Conservation (phyloP, 805 yeast genomes). For the Candida broadrunensis region DNA sequence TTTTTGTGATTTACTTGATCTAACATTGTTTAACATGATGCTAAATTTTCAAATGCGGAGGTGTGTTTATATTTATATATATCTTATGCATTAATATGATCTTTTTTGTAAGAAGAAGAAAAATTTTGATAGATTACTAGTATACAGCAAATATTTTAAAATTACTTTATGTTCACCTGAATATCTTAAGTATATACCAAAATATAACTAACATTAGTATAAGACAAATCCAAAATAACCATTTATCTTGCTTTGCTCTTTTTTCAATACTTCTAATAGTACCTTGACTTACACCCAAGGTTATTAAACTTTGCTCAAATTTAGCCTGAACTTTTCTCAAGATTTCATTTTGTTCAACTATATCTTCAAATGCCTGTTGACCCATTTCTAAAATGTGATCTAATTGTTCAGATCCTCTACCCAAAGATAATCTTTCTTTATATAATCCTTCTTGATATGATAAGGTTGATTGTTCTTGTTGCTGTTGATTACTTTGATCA, state of each 20-base stretch:
- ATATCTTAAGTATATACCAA: constrained; percentile 62
- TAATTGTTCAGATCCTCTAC: constrained; percentile 73
- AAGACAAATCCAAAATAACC: constrained; percentile 79
- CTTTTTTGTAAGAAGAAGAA: too few species aligned
- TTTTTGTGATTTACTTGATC: too few species aligned
- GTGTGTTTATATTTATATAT: too few species aligned
- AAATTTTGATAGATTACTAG: too few species aligned
- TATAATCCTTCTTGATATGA: constrained; percentile 60
- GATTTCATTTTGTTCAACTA: constrained; percentile 79
- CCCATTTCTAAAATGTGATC: constrained; percentile 94
- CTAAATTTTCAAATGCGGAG: too few species aligned
- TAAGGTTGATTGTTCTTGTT: constrained; percentile 23
- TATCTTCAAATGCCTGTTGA: constrained; percentile 75
- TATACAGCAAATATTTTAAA: too few species aligned
- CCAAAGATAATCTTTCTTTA: constrained; percentile 63
- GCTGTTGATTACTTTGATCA: constrained; percentile 18
- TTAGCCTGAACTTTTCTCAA: constrained; percentile 59
- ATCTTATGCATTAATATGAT: too few species aligned
- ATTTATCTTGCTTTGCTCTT: constrained; percentile 81
- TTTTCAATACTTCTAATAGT: constrained; percentile 79
- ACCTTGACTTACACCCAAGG: constrained; percentile 82
- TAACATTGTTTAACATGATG: too few species aligned
- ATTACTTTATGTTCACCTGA: constrained; percentile 55
- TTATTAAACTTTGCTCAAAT: constrained; percentile 66
- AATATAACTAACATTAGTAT: constrained; percentile 59